These are phyloP conservation scores for Exophiala alcalophila DNA, from an alignment of 2,329 filamentous ascomycete genomes.

Conservation along the genomic window DNA sequence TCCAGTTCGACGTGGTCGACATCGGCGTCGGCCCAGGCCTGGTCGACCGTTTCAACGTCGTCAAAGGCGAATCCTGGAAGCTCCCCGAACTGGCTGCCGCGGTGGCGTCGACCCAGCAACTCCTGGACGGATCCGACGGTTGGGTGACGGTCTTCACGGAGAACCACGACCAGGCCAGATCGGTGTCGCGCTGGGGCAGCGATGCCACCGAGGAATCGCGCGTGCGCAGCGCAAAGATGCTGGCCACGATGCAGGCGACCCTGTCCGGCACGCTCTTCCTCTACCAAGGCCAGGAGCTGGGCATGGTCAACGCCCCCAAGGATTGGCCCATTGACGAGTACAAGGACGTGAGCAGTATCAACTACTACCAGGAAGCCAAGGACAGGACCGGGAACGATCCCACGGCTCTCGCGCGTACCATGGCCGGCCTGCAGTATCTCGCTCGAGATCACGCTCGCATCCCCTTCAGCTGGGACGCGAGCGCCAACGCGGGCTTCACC, in stretches of 20 bases:
- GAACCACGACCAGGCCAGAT: constrained; percentile 61
- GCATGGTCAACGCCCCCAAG: constrained; percentile 52
- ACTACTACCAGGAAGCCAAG: constrained; percentile 41
- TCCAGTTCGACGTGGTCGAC: constrained; percentile 64
- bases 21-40: constrained; percentile 52
- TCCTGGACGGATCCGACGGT: constrained; percentile 48
- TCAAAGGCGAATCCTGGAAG: constrained; percentile 50
- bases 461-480: constrained; percentile 66
- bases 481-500: constrained; percentile 63
- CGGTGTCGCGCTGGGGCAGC: constrained; percentile 52
- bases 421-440: constrained; percentile 54
- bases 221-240: constrained; percentile 54
- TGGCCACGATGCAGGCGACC: constrained; percentile 55
- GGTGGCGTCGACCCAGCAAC: constrained; percentile 55
- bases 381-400: constrained; percentile 34
- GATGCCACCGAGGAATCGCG: constrained; percentile 49
- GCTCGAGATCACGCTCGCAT: constrained; percentile 65
- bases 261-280: constrained; percentile 54
- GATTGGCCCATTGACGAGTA: constrained; percentile 45
- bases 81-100: too few relatives aligned
- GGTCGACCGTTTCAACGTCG: constrained; percentile 52
- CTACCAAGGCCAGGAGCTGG: constrained; percentile 58
- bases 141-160: constrained; percentile 63
- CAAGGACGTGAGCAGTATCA: constrained; percentile 32
- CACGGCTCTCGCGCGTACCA: constrained; percentile 40